Evolutionary conservation across 495 filamentous ascomycete genomes (phyloP), one percentile per base, ranked within the genome.

Genomic region (Penicillium bialowiezense): DNA sequence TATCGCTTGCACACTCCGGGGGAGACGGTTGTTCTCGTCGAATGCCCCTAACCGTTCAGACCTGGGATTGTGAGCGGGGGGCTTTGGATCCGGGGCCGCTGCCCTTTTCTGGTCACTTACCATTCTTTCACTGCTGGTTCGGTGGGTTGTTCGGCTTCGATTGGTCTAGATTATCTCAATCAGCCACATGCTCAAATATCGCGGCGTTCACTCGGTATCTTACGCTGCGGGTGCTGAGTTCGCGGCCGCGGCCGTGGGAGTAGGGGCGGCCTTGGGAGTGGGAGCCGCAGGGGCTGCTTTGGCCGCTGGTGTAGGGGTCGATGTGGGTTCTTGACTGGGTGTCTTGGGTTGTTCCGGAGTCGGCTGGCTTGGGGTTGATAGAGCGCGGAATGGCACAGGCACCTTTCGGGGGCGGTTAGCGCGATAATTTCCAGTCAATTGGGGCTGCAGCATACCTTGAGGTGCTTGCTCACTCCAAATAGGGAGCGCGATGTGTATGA

Each of bases 1-100:
- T 28, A 95, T 65, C 10, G 91, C 86, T 77, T 96, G 89, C 42
- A 96, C 83, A 41, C 80, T 82, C 55, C 86, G 75, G 40, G 89
- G 88, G 26, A 86, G 69, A 59, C 87, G 84, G 48, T 77, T 65
- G 3, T 74, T 60, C 15, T 62, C 38, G 18, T 49, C 60, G 20
- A 74, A 37, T 50, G 60, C 54, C 43, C 65, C 55, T 41, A 76
- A 46, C 19, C 72, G 71, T 36, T 72, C 53, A 15, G 59, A 55
- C 72, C 72, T 75, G 45, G n/a, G 26, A 33, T 4, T 26, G 44
- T 64, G 21, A 63, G 59, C 38, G 35, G 12, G 14, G 17, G 19
- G 47, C 13, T 50, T 41, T 17, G 15, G 7, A n/a, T 33, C 19
- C 29, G 33, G 23, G 4, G 14, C 26, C 17, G 28, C 15, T 17